Evolutionary conservation across 768 basidiomycete species (phyloP).

Genomic region (Pisolithus marmoratus): DNA sequence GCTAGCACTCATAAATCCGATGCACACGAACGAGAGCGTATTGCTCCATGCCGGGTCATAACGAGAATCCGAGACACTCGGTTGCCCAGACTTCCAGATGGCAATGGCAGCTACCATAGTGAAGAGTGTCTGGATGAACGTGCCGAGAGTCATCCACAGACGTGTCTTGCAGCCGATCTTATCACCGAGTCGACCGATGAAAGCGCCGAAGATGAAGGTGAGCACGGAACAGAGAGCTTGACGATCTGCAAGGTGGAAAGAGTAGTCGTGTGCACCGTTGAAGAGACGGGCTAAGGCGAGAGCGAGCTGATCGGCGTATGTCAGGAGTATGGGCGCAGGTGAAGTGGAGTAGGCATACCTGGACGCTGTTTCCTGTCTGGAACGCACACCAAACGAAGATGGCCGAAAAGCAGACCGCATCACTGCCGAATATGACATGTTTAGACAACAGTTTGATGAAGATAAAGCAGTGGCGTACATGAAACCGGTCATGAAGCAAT

Average conservation of each 20-base stretch:
- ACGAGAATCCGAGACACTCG: conserved; percentile 46
- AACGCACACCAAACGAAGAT: conserved; percentile 80
- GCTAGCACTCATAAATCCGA: conserved; percentile 77
- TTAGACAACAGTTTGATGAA: not conserved
- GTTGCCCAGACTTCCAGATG: conserved; percentile 64
- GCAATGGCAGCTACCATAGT: conserved; percentile 68
- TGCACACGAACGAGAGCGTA: conserved; percentile 55
- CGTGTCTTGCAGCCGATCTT: conserved; percentile 67
- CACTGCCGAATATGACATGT: conserved; percentile 30
- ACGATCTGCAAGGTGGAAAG: conserved; percentile 77
- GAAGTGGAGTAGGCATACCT: conserved; percentile 33
- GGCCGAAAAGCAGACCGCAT: conserved; percentile 65
- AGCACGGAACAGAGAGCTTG: conserved; percentile 79
- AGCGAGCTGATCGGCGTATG: conserved; percentile 46
- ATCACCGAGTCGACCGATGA: conserved; percentile 81
- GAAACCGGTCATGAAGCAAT: conserved; percentile 71
- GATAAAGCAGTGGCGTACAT: conserved; percentile 38
- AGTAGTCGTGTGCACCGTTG: conserved; percentile 41
- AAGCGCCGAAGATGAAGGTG: conserved; percentile 73
- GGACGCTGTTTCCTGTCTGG: conserved; percentile 69
- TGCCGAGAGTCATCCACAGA: conserved; percentile 67
- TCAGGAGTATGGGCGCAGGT: not conserved
- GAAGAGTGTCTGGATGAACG: conserved; percentile 68
- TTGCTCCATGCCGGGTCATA: conserved; percentile 70
- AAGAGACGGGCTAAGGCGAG: conserved; percentile 83